Conservation (phyloP, 2,329 filamentous ascomycete genomes). For the Monosporascus sp. region DNA sequence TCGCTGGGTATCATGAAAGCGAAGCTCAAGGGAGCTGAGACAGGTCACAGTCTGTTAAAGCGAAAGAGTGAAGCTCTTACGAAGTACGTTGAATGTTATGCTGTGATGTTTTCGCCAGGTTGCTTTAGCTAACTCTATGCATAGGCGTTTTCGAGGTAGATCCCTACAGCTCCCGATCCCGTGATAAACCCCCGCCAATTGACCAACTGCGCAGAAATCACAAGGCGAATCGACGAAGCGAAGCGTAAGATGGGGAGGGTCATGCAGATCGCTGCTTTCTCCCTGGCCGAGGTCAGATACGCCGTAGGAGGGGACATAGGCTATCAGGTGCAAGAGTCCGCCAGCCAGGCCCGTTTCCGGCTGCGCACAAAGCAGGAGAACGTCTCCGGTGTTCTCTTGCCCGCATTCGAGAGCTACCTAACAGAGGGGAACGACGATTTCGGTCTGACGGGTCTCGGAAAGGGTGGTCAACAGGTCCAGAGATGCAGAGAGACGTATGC, state of each 20-base stretch:
- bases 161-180: not conserved
- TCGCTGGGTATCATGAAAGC: constrained; percentile 95
- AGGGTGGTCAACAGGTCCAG: constrained; percentile 96
- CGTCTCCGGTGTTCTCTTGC: constrained; percentile 91
- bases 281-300: constrained; percentile 93
- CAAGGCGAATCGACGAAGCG: constrained; percentile 92
- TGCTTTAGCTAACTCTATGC: constrained; percentile 8
- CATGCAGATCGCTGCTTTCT: constrained; percentile 99
- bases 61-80: constrained; percentile 97
- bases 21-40: constrained; percentile 91
- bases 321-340: constrained; percentile 96
- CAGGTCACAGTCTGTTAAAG: constrained; percentile 90
- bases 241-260: constrained; percentile 99
- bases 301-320: constrained; percentile 92
- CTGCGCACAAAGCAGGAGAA: constrained; percentile 96
- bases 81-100: constrained; percentile 57
- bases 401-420: constrained; percentile 86
- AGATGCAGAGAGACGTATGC: constrained; percentile 93
- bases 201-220: constrained; percentile 64
- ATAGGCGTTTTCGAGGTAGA: constrained; percentile 81
- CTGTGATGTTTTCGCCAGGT: no score
- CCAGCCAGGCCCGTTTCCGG: constrained; percentile 86
- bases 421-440: constrained; percentile 93
- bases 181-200: not conserved
- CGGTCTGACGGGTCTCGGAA: constrained; percentile 88